Base-by-base conservation (phyloP, 495 filamentous ascomycete species). In the Corynascus novoguineensis region DNA sequence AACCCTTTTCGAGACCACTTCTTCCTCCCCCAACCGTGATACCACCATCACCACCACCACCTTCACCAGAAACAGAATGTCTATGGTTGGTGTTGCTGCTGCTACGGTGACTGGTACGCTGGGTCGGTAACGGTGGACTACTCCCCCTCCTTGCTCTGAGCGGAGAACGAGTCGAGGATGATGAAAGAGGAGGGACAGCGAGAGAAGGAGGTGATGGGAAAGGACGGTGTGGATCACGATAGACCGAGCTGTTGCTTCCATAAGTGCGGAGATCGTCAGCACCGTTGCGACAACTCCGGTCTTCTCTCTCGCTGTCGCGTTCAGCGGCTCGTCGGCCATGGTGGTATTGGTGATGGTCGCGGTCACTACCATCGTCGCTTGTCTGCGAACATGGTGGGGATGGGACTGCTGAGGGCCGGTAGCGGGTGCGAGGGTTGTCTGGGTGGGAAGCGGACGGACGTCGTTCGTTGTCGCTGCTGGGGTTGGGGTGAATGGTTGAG, bases 211-310 rank as follows among this genome's bases (percentile, higher is more conserved):
- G 40, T 11, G 40, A 32, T 45, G n/a, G 21, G 22, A n/a, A 24
- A 46, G 42, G 19, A 38, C 10, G 41, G 5, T 45, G 53, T 15
- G 45, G 50, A 17, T 50, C 52, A 31, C 60, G 51, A 6, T 47
- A 24, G 1, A 48, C 56, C 2, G 60, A 53, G 29, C 51, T 40
- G 24, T 62, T 59, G 52, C 52, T 58, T 15, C 49, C 44, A 21
- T 28, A 57, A 15, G 55, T 41, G 15, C 55, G 53, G 0, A 21
- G 14, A 24, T 35, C 37, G 21, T 42, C 37, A 9, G 32, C 28
- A 48, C 10, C 21, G 40, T 56, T 38, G 29, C 57, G 34, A 22
- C 55, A 42, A 12, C 12, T 48, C 27, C 27, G 50, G 46, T 55
- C 32, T 9, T 55, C 32, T 9, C 52, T 40, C 35, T 64, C 58